These are phyloP conservation scores for Pterocarpus macrocarpus DNA, from an alignment of 306 rosid species.

Conservation along the genomic window DNA sequence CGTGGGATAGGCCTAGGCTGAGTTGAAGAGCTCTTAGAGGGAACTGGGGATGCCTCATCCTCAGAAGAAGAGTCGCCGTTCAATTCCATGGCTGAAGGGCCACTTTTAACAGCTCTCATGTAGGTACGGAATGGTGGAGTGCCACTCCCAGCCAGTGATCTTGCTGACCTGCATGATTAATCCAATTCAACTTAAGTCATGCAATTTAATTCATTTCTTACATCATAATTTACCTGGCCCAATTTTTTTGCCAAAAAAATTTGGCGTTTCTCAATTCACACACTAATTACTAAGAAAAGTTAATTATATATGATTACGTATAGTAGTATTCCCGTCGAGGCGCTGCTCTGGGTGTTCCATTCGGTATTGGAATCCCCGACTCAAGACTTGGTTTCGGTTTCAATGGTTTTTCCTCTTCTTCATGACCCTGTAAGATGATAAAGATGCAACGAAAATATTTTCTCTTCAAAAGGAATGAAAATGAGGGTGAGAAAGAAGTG, in stretches of 20 bases:
- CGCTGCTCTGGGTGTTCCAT: conserved; percentile 53
- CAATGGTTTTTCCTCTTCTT: conserved; percentile 64
- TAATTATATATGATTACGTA: conserved; percentile 49
- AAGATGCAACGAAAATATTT: neutral
- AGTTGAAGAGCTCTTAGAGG: conserved; percentile 43
- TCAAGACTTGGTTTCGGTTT: conserved; percentile 49
- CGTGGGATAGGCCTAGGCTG: conserved; percentile 73
- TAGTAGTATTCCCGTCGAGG: conserved; percentile 74
- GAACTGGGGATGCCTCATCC: conserved; percentile 58
- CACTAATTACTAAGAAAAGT: neutral
- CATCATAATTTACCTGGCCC: neutral
- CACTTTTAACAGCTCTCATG: conserved; percentile 74
- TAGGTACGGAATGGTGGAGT: conserved; percentile 82
- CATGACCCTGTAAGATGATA: conserved; percentile 30
- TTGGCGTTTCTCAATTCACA: neutral
- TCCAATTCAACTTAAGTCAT: neutral
- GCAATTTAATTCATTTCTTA: neutral
- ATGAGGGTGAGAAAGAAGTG: too few relatives aligned
- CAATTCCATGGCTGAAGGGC: conserved; percentile 71
- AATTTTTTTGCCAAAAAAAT: neutral
- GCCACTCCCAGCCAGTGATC: conserved; percentile 84
- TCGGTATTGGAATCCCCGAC: conserved; percentile 65
- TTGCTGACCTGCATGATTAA: conserved; percentile 71
- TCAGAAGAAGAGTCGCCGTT: conserved; percentile 71
- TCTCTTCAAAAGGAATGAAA: too few relatives aligned